Base-by-base conservation (phyloP, 306 rosid genomes). In the Nissolia schottii region DNA sequence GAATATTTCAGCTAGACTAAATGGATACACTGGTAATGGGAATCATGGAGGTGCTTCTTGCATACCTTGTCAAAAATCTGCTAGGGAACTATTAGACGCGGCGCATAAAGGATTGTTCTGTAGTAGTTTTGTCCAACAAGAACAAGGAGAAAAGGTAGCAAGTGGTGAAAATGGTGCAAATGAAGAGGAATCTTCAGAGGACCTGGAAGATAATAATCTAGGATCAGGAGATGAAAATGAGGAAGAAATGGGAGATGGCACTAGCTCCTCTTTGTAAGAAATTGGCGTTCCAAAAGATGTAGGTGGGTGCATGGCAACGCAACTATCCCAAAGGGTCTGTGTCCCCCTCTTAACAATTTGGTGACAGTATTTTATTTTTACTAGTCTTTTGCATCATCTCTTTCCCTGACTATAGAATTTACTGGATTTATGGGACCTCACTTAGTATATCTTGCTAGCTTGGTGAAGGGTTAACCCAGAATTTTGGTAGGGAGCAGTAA, bases 151-250 rank as follows among this genome's bases (percentile, higher is more conserved):
- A 58, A 85, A 67, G 74, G 20, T 53, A 14, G 38, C 67, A 53
- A 79, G 61, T 46, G 85, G 77, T 53, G 73, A 82, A 85, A 80
- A 71, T 53, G 67, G 38, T 6, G 79, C 59, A 37, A 81, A 61
- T 19, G 83, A 61, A 71, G 73, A 75, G 19, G 73, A 78, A 67
- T 71, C 71, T 62, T 74, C 85, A 3, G 83, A 75, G 51, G 85
- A 71, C 68, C 54, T 65, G 31, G 80, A 80, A 71, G 80, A 70
- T 64, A 81, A 31, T 23, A 75, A 70, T 16, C 38, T 66, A 61
- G 67, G 81, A 78, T 82, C 82, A 70, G 53, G 80, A 65, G 79
- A 77, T 37, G 87, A 78, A 77, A 69, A 74, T 49, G 78, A 82
- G 34, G 85, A 77, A 16, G 86, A 61, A 28, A 70, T 63, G 80